Evolutionary conservation across 164 flowering plant genomes (phyloP).

Genomic region (Vitis amurensis): DNA sequence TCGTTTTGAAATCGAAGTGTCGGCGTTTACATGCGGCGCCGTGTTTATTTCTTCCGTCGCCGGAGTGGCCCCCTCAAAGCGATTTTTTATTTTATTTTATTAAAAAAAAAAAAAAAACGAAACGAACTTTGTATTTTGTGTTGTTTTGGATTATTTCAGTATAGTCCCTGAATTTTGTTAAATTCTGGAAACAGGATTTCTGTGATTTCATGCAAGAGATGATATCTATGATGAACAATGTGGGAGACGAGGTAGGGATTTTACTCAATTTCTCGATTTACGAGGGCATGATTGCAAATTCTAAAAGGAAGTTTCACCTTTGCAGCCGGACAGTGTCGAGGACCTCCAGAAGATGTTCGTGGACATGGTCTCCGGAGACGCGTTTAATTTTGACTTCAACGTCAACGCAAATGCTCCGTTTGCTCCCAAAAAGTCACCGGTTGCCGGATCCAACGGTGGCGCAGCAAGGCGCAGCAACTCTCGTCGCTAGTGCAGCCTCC

Average conservation of each 20-base stretch:
- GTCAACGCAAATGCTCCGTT: constrained; percentile 20
- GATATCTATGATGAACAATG: constrained; percentile 79
- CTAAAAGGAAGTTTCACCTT: neutral
- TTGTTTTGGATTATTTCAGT: neutral
- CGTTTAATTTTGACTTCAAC: constrained; percentile 12
- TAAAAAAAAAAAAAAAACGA: too few relatives aligned
- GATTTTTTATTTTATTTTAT: too few relatives aligned
- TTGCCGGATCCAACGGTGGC: constrained; percentile 8
- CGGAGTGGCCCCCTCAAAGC: too few relatives aligned
- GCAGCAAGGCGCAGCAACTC: constrained; percentile 18
- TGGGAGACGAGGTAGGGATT: constrained; percentile 51
- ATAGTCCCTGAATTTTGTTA: neutral
- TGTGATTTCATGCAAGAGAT: constrained; percentile 85
- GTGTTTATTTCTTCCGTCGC: too few relatives aligned
- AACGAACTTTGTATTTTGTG: neutral
- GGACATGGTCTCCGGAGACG: constrained; percentile 68
- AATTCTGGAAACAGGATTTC: constrained; percentile 53
- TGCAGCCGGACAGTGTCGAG: constrained; percentile 67
- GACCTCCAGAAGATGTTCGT: constrained; percentile 85
- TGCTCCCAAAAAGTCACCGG: constrained; percentile 46
- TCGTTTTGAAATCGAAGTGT: too few relatives aligned
- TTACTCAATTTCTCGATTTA: neutral
- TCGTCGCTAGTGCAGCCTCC: constrained; percentile 3
- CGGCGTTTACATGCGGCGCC: too few relatives aligned
- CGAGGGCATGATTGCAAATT: neutral